phyloP scores from a whole-genome alignment of 805 yeast genomes.

The Ogataea ramenticola region DNA sequence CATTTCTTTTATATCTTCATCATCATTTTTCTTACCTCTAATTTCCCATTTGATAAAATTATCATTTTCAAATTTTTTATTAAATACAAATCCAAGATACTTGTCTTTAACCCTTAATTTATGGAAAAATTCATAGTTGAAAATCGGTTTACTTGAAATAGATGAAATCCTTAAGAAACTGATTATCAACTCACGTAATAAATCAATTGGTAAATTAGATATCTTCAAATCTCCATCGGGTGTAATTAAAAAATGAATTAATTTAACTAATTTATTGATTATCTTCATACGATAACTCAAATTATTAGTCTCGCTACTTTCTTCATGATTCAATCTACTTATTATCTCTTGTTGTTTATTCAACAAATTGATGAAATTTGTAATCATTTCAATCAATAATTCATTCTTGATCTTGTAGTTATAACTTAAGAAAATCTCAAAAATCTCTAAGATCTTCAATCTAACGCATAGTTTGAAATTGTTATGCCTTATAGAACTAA shows the following conservation, averaged over 20 bases:
- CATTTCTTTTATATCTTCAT: conserved; percentile 1
- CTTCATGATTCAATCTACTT: conserved; percentile 15
- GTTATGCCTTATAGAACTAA: conserved; percentile 31
- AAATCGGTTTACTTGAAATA: conserved; percentile 19
- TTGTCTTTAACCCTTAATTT: conserved; percentile 12
- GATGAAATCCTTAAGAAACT: conserved; percentile 24
- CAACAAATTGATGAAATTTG: conserved; percentile 33
- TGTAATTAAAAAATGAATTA: conserved; percentile 27
- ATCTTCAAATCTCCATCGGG: conserved; percentile 20
- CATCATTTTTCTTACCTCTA: conserved; percentile 1
- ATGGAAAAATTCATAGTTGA: conserved; percentile 15
- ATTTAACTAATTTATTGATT: conserved; percentile 32
- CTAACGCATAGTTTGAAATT: conserved; percentile 35
- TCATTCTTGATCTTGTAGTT: conserved; percentile 18
- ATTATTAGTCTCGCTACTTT: conserved; percentile 34
- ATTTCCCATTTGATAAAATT: conserved; percentile 29
- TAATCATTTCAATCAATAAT: conserved; percentile 26
- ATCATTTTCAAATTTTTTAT: conserved; percentile 15
- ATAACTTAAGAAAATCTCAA: conserved; percentile 37
- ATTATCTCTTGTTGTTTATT: conserved; percentile 43
- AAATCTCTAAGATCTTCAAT: conserved; percentile 35
- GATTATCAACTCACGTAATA: conserved; percentile 24
- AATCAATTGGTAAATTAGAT: conserved; percentile 17
- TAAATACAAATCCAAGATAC: conserved; percentile 16
- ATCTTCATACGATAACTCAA: conserved; percentile 31